Percentiles rank a stretch among this genome's conserved stretches.
Evolutionary conservation across 192 early-diverging fungal genomes (phyloP).

Genomic region (Coemansia sp.): DNA sequence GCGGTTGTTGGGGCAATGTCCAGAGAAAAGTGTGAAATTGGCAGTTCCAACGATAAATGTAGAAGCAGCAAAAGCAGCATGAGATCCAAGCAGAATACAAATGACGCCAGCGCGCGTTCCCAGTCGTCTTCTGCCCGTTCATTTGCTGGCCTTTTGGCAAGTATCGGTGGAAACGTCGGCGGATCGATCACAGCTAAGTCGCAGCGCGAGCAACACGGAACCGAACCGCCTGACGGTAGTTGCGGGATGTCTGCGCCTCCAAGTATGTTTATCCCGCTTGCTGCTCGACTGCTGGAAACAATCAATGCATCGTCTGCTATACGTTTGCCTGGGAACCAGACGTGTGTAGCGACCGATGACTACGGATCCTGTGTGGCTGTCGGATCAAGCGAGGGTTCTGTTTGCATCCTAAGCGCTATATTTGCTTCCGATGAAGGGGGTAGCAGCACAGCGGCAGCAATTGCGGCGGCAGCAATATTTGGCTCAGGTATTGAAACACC

Average conservation of each 20-base stretch:
- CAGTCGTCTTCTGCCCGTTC: constrained; percentile 13
- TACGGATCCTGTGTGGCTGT: constrained; percentile 16
- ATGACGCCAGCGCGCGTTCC: not conserved
- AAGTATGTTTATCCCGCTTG: constrained; percentile 35
- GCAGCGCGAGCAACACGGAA: not conserved
- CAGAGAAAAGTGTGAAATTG: not conserved
- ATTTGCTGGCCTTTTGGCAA: constrained; percentile 26
- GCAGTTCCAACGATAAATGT: not conserved
- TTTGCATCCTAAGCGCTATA: constrained; percentile 16
- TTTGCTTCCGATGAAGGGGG: not conserved
- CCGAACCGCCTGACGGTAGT: not conserved
- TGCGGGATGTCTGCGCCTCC: constrained; percentile 17
- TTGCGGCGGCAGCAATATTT: constrained; percentile 11
- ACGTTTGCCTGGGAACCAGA: constrained; percentile 31
- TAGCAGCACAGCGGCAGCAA: not conserved
- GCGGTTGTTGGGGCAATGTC: constrained; percentile 44
- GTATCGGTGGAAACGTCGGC: constrained; percentile 12
- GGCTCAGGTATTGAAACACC: not conserved
- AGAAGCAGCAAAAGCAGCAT: not conserved
- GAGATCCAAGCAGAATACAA: not conserved
- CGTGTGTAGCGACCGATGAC: constrained; percentile 23
- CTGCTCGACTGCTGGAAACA: constrained; percentile 34
- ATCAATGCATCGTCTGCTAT: constrained; percentile 19
- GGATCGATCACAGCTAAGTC: not conserved
- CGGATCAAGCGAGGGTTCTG: constrained; percentile 27